A percentile compares a stretch with the other conserved stretches of the same genome.
Conservation (phyloP, 1,139 yeast species). For the Entelexis paramagnoliae region DNA sequence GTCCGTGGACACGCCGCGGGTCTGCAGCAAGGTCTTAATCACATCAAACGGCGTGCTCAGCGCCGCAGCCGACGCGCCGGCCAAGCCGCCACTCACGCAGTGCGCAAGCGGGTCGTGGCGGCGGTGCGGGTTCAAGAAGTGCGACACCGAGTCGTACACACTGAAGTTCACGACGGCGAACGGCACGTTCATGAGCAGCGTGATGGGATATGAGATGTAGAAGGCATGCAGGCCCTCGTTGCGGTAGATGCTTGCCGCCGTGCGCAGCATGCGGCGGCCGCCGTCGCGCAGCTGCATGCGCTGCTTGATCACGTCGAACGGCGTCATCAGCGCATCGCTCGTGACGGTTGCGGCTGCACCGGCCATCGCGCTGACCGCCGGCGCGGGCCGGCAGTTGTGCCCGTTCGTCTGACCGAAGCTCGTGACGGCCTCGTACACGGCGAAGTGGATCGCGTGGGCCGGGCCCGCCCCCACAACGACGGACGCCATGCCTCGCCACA, state of each 20-base stretch:
- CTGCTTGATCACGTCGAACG: constrained; percentile 92
- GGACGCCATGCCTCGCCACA: constrained; percentile 92
- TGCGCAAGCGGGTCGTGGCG: constrained; percentile 82
- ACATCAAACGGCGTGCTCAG: constrained; percentile 93
- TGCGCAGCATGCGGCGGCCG: constrained; percentile 17
- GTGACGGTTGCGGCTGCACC: constrained; percentile 94
- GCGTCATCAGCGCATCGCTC: constrained; percentile 94
- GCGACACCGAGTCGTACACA: constrained; percentile 75
- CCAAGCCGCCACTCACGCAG: constrained; percentile 87
- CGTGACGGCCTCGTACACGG: constrained; percentile 86
- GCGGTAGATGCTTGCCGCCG: constrained; percentile 41
- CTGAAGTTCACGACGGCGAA: constrained; percentile 94
- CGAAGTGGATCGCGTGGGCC: constrained; percentile 94
- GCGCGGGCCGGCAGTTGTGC: constrained; percentile 52
- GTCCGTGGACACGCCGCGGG: constrained; percentile 35
- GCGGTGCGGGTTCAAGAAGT: constrained; percentile 66
- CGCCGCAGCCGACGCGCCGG: constrained; percentile 96
- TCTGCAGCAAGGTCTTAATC: constrained; percentile 82
- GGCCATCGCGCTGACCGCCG: constrained; percentile 71
- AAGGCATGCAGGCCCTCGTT: constrained; percentile 77
- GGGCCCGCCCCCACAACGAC: constrained; percentile 99
- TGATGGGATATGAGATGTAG: constrained; percentile 89
- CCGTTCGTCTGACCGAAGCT: constrained; percentile 39
- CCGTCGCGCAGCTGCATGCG: constrained; percentile 48
- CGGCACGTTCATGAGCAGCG: constrained; percentile 85